Conservation (phyloP, 2,329 filamentous ascomycete species). For the Ophiostoma quercus region DNA sequence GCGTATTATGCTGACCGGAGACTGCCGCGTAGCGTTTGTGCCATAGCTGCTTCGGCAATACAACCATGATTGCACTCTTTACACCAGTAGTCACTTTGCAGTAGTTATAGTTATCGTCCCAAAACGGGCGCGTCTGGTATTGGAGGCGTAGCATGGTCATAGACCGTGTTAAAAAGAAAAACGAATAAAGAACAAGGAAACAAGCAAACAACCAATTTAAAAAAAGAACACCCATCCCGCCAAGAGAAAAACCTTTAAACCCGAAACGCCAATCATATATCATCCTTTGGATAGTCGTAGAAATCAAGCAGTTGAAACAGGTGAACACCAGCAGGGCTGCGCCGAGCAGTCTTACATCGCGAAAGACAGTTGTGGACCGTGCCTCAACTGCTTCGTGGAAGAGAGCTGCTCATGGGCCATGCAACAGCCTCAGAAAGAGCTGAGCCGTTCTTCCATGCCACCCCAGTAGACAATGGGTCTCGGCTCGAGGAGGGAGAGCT, state of each 20-base stretch:
- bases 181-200: background rate
- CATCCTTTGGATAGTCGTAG: slow-evolving; percentile 20
- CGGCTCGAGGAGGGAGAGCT: slow-evolving; percentile 55
- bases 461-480: slow-evolving; percentile 60
- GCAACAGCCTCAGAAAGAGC: slow-evolving; percentile 30
- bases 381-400: background rate
- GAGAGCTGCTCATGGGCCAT: background rate
- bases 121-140: background rate
- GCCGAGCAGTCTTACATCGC: background rate
- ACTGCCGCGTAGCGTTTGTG: background rate
- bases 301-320: background rate
- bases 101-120: background rate
- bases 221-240: background rate
- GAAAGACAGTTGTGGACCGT: background rate
- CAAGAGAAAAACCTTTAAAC: background rate
- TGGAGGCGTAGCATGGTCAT: background rate
- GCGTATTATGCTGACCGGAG: background rate
- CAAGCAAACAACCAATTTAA: background rate
- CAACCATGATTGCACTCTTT: background rate
- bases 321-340: background rate
- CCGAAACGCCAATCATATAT: slow-evolving; percentile 16
- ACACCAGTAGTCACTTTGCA: background rate
- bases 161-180: background rate
- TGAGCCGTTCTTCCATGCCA: slow-evolving; percentile 57
- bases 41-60: background rate